Evolutionary conservation across 78 protist species (phyloP), one percentile per base, ranked within the genome.

Genomic region (Anaeramoeba flamelloides): DNA sequence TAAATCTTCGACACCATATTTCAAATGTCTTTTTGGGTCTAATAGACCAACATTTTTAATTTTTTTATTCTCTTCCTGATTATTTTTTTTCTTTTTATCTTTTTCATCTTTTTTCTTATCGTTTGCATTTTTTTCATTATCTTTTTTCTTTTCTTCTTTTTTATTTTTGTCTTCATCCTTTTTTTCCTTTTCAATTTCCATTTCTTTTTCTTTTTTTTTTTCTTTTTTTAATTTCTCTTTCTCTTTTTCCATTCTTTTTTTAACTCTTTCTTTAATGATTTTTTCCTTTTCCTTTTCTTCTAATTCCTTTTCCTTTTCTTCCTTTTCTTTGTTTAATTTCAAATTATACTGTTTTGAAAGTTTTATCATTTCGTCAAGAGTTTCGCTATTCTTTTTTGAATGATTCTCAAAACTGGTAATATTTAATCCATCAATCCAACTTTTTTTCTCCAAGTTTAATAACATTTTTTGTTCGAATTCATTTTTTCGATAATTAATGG

Each of bases 401-500:
- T 92, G 95, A 76, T 75, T 75, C 36, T 87, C 90, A 80, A 85
- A 94, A 75, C 83, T 79, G 30, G 74, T 81, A 2, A 95, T 74
- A 65, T 39, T 36, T 40, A 97, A 81, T 17, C 98, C 98, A n/a
- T 90, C 95, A 22, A 92, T 89, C 94, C 94, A 94, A n/a, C 87
- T 88, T 85, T 89, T 92, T 83, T 91, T 89, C 86, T 93, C 89
- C 75, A 95, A 86, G 76, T 90, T 92, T 80, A 94, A 38, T 38
- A 95, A 88, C 98, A 96, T 94, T 84, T 94, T 87, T 83, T 91
- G 90, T 77, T 98, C 99, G 30, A 94, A 89, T 81, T 92, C 98
- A 81, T 92, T 97, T 91, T 97, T 97, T 22, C 99, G 86, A 85
- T 93, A 95, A 69, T 82, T 82, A 76, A 95, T 94, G 31, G 94